Evolutionary conservation across 1,284 basidiomycete genomes (phyloP).

Genomic region (Athelia sp.): DNA sequence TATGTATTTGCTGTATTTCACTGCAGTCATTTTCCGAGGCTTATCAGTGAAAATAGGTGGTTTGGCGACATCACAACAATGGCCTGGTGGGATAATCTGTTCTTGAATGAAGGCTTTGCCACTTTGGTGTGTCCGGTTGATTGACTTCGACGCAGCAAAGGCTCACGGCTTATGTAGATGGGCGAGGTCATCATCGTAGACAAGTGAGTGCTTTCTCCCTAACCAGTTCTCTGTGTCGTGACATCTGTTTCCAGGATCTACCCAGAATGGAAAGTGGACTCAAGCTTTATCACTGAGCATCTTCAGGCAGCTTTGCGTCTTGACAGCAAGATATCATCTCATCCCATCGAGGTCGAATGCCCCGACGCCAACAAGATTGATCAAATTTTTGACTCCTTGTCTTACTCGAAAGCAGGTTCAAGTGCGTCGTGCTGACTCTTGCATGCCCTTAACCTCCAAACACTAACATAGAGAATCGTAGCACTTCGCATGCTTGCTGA

Average conservation of each 20-base stretch:
- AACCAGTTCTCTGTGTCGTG: conserved; percentile 10
- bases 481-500: conserved; percentile 92
- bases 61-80: conserved; percentile 92
- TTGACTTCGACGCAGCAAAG: not conserved
- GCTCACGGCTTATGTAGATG: conserved; percentile 44
- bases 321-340: conserved; percentile 89
- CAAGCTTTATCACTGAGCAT: conserved; percentile 62
- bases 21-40: not conserved
- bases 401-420: conserved; percentile 85
- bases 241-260: conserved; percentile 47
- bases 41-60: conserved; percentile 32
- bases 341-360: conserved; percentile 92
- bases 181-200: conserved; percentile 89
- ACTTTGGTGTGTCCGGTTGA: conserved; percentile 48
- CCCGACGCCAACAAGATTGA: conserved; percentile 86
- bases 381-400: conserved; percentile 86
- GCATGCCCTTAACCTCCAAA: not conserved
- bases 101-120: conserved; percentile 88
- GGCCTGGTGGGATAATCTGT: conserved; percentile 93
- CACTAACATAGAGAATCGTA: conserved; percentile 15
- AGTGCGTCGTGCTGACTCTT: conserved; percentile 30
- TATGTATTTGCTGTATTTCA: conserved; percentile 47
- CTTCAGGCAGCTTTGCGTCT: conserved; percentile 68
- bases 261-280: conserved; percentile 75
- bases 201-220: conserved; percentile 29